Base-by-base conservation (phyloP, 345 rosid species). In the Citrus sp. region DNA sequence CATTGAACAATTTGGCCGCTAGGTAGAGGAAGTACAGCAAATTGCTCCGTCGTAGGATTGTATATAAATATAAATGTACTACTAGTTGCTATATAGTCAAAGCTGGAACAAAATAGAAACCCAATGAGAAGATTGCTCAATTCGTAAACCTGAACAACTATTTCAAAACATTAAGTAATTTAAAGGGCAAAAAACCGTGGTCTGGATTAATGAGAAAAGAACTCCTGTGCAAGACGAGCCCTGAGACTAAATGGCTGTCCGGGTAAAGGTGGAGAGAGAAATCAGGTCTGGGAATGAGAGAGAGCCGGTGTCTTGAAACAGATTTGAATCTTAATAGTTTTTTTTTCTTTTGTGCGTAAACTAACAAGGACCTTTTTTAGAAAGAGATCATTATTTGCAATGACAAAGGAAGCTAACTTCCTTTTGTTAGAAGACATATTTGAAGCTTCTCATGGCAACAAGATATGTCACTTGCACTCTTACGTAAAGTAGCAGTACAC, bases 371-470 rank as follows among this genome's bases (percentile, higher is more conserved):
- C 79, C 59, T 4, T 1, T 3, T 82, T 38, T 21, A 13, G 27
- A 35, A 84, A 69, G 62, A 84, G 80, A 37, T 84, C 84, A 12
- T 78, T 75, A 71, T 35, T 49, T 78, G 76, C 84, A 49, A 30
- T 30, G 30, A 30, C 30, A 30, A 30, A 30, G 30, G 30, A 30
- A 5, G 60, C 60, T 22, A 56, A 8, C 25, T 56, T 21, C 25
- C n/a, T 56, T 56, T 18, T 34, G 25, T 22, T 2, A 5, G 60
- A 19, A 22, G 60, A 56, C 60, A 56, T 22, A 56, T 18, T 56
- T 56, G 9, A 19, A 22, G 24, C 22, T 21, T 56, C 60, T 56
- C 24, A 22, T 42, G 51, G 51, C 51, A 42, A 12, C 16, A 42
- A 0, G 49, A 42, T 42, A 10, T 42, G 35, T 42, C 14, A 9